Evolutionary conservation across 371 early-diverging fungal genomes (phyloP).

Genomic region (Actinomortierella ambigua): DNA sequence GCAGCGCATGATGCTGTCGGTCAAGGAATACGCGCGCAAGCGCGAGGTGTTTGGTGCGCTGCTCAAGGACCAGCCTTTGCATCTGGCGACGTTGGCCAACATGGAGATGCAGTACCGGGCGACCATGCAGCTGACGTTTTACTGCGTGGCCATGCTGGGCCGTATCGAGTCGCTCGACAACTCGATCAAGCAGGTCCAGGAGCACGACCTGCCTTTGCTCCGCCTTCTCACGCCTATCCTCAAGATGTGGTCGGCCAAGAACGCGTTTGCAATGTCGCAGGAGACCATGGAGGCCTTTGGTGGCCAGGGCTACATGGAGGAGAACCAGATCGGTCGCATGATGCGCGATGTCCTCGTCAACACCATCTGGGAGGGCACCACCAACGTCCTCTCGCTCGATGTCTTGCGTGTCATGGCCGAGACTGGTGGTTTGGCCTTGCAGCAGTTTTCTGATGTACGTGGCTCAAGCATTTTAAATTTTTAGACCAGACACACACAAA

Average conservation of each 20-base stretch:
- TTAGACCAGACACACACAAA: constrained; percentile 12
- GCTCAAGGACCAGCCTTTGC: constrained; percentile 60
- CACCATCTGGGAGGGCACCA: constrained; percentile 75
- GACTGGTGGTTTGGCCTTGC: constrained; percentile 50
- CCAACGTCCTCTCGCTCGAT: constrained; percentile 71
- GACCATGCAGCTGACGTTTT: constrained; percentile 59
- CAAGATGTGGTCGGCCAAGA: constrained; percentile 63
- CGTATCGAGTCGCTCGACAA: constrained; percentile 51
- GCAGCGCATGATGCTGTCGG: constrained; percentile 54
- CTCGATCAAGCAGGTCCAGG: constrained; percentile 26
- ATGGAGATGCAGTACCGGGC: constrained; percentile 60
- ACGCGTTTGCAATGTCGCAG: constrained; percentile 51
- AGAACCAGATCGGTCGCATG: constrained; percentile 61
- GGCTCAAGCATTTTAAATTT: neutral
- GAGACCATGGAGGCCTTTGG: constrained; percentile 73
- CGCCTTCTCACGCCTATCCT: constrained; percentile 69
- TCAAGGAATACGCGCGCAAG: constrained; percentile 64
- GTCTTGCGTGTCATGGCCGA: constrained; percentile 63
- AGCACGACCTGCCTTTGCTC: constrained; percentile 51
- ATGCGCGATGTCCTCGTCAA: constrained; percentile 71
- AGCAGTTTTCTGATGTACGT: constrained; percentile 48
- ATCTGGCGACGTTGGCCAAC: constrained; percentile 59
- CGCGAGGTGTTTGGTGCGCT: constrained; percentile 53
- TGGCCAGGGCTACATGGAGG: constrained; percentile 79
- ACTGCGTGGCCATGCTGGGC: constrained; percentile 59